phyloP scores from a whole-genome alignment of 2,329 filamentous ascomycete genomes.

The Aspergillus sp. region DNA sequence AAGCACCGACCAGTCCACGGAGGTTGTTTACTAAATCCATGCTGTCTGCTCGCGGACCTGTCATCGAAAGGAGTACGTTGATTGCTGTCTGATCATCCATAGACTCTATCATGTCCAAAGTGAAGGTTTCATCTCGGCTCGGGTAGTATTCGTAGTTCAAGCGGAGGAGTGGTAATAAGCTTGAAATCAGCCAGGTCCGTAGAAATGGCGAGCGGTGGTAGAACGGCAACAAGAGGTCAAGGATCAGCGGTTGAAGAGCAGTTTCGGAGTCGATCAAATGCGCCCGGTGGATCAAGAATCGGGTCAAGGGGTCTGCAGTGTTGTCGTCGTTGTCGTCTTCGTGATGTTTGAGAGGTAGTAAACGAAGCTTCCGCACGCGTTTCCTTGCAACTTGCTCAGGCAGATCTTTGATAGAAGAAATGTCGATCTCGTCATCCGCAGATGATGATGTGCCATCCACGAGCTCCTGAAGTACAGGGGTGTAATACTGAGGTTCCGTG shows the following conservation, averaged over 20 bases:
- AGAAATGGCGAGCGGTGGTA: slow-evolving; percentile 49
- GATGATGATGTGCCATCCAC: slow-evolving; percentile 26
- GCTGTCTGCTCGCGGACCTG: slow-evolving; percentile 26
- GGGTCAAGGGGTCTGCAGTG: slow-evolving; percentile 45
- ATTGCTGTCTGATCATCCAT: slow-evolving; percentile 49
- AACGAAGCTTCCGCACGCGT: slow-evolving; percentile 47
- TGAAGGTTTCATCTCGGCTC: slow-evolving; percentile 38
- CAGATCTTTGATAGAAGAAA: slow-evolving; percentile 43
- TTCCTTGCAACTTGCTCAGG: slow-evolving; percentile 48
- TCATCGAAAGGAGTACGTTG: slow-evolving; percentile 48
- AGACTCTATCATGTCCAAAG: slow-evolving; percentile 50
- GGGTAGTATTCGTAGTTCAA: slow-evolving; percentile 61
- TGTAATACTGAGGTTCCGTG: slow-evolving; percentile 47
- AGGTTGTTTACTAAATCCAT: slow-evolving; percentile 50
- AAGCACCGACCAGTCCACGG: slow-evolving; percentile 56
- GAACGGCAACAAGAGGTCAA: slow-evolving; percentile 55
- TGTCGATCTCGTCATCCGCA: slow-evolving; percentile 37
- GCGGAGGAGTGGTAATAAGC: slow-evolving; percentile 54
- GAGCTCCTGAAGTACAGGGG: slow-evolving; percentile 45
- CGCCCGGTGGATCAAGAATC: slow-evolving; percentile 58
- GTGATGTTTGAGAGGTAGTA: slow-evolving; percentile 46
- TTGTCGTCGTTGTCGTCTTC: slow-evolving; percentile 40
- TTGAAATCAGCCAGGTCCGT: slow-evolving; percentile 57
- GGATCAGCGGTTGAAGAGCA: slow-evolving; percentile 52
- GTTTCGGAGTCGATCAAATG: slow-evolving; percentile 56